Evolutionary conservation across 352 stramenopile species (phyloP).

Genomic region (Phytopythium oedochilum): DNA sequence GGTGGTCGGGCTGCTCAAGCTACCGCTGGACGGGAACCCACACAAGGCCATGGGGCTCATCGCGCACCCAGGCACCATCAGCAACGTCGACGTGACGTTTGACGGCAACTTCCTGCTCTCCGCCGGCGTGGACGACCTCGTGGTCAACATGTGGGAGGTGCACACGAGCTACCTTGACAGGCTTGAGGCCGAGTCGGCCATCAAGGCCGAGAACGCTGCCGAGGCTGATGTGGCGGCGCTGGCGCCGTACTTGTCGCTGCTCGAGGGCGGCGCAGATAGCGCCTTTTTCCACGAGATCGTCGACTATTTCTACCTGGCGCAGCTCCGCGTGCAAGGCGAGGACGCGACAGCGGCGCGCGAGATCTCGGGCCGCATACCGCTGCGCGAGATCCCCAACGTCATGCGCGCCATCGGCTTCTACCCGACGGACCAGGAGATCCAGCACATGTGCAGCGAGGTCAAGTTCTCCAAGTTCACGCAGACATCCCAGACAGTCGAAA

Average conservation of each 20-base stretch:
- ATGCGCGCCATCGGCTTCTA: slow-evolving; percentile 93
- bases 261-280: slow-evolving; percentile 82
- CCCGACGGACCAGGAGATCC: slow-evolving; percentile 88
- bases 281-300: slow-evolving; percentile 90
- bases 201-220: slow-evolving; percentile 2
- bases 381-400: slow-evolving; percentile 90
- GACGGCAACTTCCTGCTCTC: slow-evolving; percentile 88
- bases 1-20: slow-evolving; percentile 78
- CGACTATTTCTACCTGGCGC: slow-evolving; percentile 94
- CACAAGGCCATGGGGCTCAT: slow-evolving; percentile 92
- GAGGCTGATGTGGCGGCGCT: slow-evolving; percentile 23
- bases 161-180: slow-evolving; percentile 70
- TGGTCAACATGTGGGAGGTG: slow-evolving; percentile 91
- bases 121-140: slow-evolving; percentile 83
- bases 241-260: slow-evolving; percentile 75
- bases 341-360: slow-evolving; percentile 67
- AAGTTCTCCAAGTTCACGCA: slow-evolving; percentile 79
- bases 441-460: slow-evolving; percentile 86
- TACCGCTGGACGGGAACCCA: slow-evolving; percentile 91
- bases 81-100: slow-evolving; percentile 73
- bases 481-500: slow-evolving; percentile 64
- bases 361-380: slow-evolving; percentile 66
- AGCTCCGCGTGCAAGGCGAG: slow-evolving; percentile 90
- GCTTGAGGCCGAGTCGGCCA: slow-evolving; percentile 34
- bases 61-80: slow-evolving; percentile 87